Conservation (phyloP, 163 green algal genomes). For the Chlamydomonas reinhardtii region DNA sequence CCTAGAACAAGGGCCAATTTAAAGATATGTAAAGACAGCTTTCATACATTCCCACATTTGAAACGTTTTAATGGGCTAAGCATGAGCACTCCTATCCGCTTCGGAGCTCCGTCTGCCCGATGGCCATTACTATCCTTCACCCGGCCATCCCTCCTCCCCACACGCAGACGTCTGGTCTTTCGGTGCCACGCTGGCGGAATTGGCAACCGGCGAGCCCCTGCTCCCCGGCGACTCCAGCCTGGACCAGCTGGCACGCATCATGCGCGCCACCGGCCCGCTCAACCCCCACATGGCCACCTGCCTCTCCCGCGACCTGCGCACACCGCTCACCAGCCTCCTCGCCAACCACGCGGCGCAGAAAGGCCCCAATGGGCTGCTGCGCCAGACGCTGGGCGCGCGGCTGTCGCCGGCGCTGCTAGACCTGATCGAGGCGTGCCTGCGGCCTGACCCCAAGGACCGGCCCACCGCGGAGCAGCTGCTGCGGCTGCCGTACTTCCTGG, state of each 20-base stretch:
- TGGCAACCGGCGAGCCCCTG: conserved; percentile 53
- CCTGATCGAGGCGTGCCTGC: conserved; percentile 24
- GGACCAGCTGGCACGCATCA: conserved; percentile 58
- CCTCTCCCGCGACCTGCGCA: not conserved
- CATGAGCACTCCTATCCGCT: too few species aligned
- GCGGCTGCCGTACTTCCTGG: conserved; percentile 24
- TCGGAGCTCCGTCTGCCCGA: too few species aligned
- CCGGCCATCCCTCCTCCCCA: too few species aligned
- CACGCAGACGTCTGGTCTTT: conserved; percentile 91
- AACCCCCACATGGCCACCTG: conserved; percentile 12
- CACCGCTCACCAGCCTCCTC: not conserved
- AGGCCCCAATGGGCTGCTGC: not conserved
- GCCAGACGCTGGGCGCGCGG: not conserved
- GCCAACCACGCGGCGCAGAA: not conserved
- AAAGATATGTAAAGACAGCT: too few species aligned
- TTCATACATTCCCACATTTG: too few species aligned
- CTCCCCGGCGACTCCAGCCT: conserved; percentile 48
- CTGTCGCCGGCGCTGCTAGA: not conserved
- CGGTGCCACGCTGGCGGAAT: conserved; percentile 66
- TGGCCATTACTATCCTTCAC: too few species aligned
- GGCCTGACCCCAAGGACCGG: conserved; percentile 19
- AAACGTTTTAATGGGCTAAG: too few species aligned
- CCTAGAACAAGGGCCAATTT: too few species aligned
- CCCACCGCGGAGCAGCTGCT: conserved; percentile 21
- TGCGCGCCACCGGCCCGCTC: conserved; percentile 19